Evolutionary conservation across 2,329 filamentous ascomycete genomes (phyloP), one percentile per base, ranked within the genome.

Genomic region (Seiridium cupressi): DNA sequence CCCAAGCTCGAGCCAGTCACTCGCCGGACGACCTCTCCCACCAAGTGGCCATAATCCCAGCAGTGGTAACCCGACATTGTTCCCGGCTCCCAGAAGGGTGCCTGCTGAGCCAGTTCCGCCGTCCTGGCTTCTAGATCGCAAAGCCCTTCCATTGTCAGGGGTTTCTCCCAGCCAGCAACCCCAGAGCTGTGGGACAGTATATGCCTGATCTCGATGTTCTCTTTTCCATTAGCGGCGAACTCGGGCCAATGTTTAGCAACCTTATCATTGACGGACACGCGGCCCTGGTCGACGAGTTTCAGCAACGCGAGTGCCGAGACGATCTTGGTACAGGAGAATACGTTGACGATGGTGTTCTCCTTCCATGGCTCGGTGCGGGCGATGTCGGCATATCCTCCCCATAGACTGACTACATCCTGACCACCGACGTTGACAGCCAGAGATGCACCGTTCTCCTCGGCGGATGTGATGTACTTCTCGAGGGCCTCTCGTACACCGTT

Each of bases 161-260:
- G 69, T 2, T 68, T 60, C 2, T 78, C 66, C 65, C 72, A 73
- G 6, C 69, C 73, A 1, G 73, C 63, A 7, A 74, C 65, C 44
- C 73, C 67, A 11, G 76, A 69, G 2, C 69, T 74, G 61, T 79
- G 77, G 5, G 70, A 71, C 26, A 79, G 69, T 13, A 78, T 34
- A 62, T 79, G 77, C 1, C 70, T 69, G 9, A 79, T 72, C 36
- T 73, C 64, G 38, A 79, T 65, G 5, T 73, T 65, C 44, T 76
- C 68, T 53, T 78, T 77, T 36, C 74, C 75, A 36, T 75, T 73
- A n/a, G 64, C 69, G 5, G 68, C 72, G 59, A 79, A 79, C 51
- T 79, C 77, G 5, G 77, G 77, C 77, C 77, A 80, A 68, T 78
- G 75, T 35, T 73, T 70, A 3, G 71, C 62, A 5, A 79, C 74